A percentile compares a stretch with the other conserved stretches of the same genome.
Evolutionary conservation across 345 rosid genomes (phyloP).

Genomic region (Arabis alpina): DNA sequence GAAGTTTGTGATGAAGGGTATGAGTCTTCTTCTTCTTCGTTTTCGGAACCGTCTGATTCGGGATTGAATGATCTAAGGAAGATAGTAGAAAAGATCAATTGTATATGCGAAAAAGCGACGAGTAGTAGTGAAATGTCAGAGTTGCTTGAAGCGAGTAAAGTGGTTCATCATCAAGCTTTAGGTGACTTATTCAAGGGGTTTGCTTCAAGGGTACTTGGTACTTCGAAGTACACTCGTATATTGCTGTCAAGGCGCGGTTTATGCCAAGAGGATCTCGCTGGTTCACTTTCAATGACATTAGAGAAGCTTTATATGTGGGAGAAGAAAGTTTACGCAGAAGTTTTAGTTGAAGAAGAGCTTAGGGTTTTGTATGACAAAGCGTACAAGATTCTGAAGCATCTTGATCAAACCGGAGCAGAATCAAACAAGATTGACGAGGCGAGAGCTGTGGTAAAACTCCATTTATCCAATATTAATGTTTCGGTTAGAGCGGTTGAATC

Average conservation of each 20-base stretch:
- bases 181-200: slow-evolving; percentile 33
- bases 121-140: slow-evolving; percentile 17
- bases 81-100: slow-evolving; percentile 24
- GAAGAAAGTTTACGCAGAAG: slow-evolving; percentile 34
- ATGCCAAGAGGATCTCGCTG: slow-evolving; percentile 7
- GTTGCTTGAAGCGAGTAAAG: slow-evolving; percentile 41
- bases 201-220: slow-evolving; percentile 36
- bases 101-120: slow-evolving; percentile 22
- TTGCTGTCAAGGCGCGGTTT: slow-evolving; percentile 3
- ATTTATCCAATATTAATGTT: slow-evolving; percentile 26
- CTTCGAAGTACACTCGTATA: not conserved
- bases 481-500: slow-evolving; percentile 29
- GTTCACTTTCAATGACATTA: slow-evolving; percentile 33
- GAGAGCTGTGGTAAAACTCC: slow-evolving; percentile 15
- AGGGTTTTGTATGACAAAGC: slow-evolving; percentile 36
- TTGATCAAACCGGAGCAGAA: slow-evolving; percentile 36
- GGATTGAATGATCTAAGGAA: slow-evolving; percentile 28
- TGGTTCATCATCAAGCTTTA: slow-evolving; percentile 32
- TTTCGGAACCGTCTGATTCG: slow-evolving; percentile 9
- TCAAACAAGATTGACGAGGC: slow-evolving; percentile 16
- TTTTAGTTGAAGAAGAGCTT: slow-evolving; percentile 35
- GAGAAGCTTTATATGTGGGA: slow-evolving; percentile 42
- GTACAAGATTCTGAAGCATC: slow-evolving; percentile 24
- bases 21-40: slow-evolving; percentile 29
- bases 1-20: slow-evolving; percentile 26